Evolutionary conservation across 331 rosid genomes (phyloP).

Genomic region (Acacia concinna): DNA sequence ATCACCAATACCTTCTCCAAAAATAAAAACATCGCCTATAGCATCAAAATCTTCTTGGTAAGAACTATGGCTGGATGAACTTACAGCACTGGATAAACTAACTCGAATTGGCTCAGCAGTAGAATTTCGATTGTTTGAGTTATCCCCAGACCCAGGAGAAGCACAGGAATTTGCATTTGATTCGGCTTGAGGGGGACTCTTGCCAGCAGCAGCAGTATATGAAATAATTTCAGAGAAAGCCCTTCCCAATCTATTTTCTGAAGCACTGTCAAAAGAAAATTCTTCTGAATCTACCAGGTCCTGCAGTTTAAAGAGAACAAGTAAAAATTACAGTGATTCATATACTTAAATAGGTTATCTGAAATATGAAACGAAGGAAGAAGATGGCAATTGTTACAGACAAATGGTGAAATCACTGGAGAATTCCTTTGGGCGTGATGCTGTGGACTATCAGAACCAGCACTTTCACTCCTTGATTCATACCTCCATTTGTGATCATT

Average conservation of each 20-base stretch:
- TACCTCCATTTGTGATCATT: constrained; percentile 52
- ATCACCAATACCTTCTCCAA: constrained; percentile 81
- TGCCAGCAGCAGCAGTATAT: constrained; percentile 52
- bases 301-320: constrained; percentile 45
- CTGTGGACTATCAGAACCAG: constrained; percentile 56
- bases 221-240: constrained; percentile 80
- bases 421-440: constrained; percentile 54
- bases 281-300: constrained; percentile 60
- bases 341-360: constrained; percentile 26
- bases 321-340: constrained; percentile 15
- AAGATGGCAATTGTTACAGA: constrained; percentile 44
- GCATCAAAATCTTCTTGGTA: constrained; percentile 78
- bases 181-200: constrained; percentile 52
- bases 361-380: constrained; percentile 32
- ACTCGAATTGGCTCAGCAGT: constrained; percentile 71
- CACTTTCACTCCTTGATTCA: constrained; percentile 55
- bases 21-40: constrained; percentile 75
- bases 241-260: constrained; percentile 64
- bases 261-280: constrained; percentile 46
- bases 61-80: constrained; percentile 95
- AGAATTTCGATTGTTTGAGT: constrained; percentile 69
- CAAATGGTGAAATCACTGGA: constrained; percentile 67
- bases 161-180: constrained; percentile 49
- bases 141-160: constrained; percentile 59
- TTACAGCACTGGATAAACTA: constrained; percentile 89